A percentile compares a stretch with the other conserved stretches of the same genome.
phyloP scores from a whole-genome alignment of 352 stramenopile species.

The Globisporangium lucens region DNA sequence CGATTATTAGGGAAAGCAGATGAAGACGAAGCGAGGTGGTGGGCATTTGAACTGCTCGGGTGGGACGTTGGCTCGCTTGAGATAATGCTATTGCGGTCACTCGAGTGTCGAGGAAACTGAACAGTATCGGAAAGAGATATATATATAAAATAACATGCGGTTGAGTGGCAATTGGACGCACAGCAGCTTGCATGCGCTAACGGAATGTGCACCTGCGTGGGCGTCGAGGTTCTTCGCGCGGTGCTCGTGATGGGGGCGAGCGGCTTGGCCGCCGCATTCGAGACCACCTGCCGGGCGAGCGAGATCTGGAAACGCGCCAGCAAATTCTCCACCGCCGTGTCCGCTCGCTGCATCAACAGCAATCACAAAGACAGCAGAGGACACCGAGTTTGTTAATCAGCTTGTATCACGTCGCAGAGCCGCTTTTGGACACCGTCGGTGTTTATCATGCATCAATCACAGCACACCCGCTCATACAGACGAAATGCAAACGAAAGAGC shows the following conservation, averaged over 20 bases:
- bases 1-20: slow-evolving; percentile 21
- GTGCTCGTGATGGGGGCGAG: slow-evolving; percentile 30
- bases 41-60: not conserved
- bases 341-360: slow-evolving; percentile 29
- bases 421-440: not conserved
- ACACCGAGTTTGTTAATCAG: not conserved
- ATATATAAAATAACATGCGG: not conserved
- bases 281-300: slow-evolving; percentile 37
- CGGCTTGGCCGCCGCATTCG: slow-evolving; percentile 23
- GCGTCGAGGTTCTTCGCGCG: slow-evolving; percentile 35
- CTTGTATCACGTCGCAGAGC: not conserved
- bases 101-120: slow-evolving; percentile 35
- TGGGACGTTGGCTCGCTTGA: slow-evolving; percentile 8
- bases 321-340: slow-evolving; percentile 60
- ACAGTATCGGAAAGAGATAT: not conserved
- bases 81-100: slow-evolving; percentile 40
- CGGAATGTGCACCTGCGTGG: slow-evolving; percentile 32
- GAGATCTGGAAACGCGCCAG: slow-evolving; percentile 56
- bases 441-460: not conserved
- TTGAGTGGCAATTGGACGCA: not conserved
- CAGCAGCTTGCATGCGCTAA: not conserved
- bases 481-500: not conserved
- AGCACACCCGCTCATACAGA: not conserved
- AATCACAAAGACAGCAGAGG: not conserved
- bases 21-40: not conserved